A percentile compares a stretch with the other conserved stretches of the same genome.
Evolutionary conservation across 2,329 filamentous ascomycete genomes (phyloP).

Genomic region (Colletotrichum destructivum): DNA sequence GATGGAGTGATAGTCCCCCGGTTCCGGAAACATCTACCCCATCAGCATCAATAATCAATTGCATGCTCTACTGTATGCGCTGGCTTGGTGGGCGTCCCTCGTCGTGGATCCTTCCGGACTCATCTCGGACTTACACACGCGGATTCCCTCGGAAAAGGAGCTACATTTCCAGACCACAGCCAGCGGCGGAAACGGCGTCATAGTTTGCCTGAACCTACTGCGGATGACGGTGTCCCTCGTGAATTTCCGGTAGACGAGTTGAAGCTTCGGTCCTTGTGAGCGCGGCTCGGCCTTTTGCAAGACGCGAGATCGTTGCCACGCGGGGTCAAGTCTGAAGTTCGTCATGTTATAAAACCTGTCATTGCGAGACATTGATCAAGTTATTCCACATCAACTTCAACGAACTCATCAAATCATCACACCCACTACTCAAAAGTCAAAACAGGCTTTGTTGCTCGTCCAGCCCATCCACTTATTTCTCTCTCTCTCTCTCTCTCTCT

Average conservation of each 20-base stretch:
- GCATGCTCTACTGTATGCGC: not conserved
- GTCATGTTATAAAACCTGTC: slow-evolving; percentile 23
- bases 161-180: not conserved
- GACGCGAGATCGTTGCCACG: slow-evolving; percentile 16
- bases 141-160: slow-evolving; percentile 22
- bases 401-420: not conserved
- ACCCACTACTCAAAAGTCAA: not conserved
- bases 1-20: not conserved
- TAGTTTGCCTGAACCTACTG: not conserved
- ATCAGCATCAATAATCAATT: no score
- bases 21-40: not conserved
- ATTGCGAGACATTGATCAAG: not conserved
- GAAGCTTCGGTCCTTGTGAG: not conserved
- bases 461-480: no score
- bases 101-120: slow-evolving; percentile 18
- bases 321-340: not conserved
- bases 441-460: no score
- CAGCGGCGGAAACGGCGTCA: not conserved
- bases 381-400: not conserved
- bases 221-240: not conserved
- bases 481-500: no score
- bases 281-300: slow-evolving; percentile 28
- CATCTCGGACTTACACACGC: slow-evolving; percentile 10
- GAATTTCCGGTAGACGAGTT: not conserved
- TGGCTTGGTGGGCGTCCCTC: not conserved